Evolutionary conservation across 2,329 filamentous ascomycete species (phyloP).

Genomic region (Venturia pyrina): DNA sequence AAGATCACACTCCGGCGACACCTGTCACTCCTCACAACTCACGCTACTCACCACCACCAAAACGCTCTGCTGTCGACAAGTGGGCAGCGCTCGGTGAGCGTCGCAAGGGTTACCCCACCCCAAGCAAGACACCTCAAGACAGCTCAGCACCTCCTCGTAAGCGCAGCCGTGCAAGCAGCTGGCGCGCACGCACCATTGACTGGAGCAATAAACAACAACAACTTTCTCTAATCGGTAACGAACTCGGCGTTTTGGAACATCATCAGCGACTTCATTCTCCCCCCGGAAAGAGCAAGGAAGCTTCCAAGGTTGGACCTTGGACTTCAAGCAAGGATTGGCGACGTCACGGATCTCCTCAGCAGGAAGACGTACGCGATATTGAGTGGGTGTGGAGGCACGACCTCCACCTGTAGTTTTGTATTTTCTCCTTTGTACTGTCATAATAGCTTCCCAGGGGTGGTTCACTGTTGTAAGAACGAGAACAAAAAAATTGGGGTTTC

Average conservation of each 20-base stretch:
- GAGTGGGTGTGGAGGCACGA: conserved; percentile 89
- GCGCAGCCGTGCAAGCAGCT: conserved; percentile 29
- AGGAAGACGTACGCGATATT: conserved; percentile 60
- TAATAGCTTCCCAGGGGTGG: conserved; percentile 2
- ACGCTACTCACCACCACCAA: conserved; percentile 57
- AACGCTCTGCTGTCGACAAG: conserved; percentile 62
- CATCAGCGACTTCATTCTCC: conserved; percentile 15
- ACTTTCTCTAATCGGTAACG: conserved; percentile 3
- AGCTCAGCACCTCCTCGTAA: conserved; percentile 20
- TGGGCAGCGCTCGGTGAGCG: conserved; percentile 84
- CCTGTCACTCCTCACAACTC: conserved; percentile 22
- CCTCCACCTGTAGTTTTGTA: conserved; percentile 45
- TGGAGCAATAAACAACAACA: conserved; percentile 15
- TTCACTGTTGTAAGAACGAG: background rate
- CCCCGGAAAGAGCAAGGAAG: conserved; percentile 17
- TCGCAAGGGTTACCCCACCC: conserved; percentile 55
- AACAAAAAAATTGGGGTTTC: background rate
- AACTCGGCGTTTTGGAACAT: conserved; percentile 24
- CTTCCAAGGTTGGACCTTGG: conserved; percentile 11
- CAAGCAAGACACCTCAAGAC: conserved; percentile 36
- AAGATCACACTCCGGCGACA: conserved; percentile 20
- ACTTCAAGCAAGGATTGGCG: conserved; percentile 40
- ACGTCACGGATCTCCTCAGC: conserved; percentile 26
- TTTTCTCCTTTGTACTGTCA: conserved; percentile 4
- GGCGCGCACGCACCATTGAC: conserved; percentile 22